phyloP scores from a whole-genome alignment of 805 yeast genomes.

The Sugiyamaella boreocaroliniensis region DNA sequence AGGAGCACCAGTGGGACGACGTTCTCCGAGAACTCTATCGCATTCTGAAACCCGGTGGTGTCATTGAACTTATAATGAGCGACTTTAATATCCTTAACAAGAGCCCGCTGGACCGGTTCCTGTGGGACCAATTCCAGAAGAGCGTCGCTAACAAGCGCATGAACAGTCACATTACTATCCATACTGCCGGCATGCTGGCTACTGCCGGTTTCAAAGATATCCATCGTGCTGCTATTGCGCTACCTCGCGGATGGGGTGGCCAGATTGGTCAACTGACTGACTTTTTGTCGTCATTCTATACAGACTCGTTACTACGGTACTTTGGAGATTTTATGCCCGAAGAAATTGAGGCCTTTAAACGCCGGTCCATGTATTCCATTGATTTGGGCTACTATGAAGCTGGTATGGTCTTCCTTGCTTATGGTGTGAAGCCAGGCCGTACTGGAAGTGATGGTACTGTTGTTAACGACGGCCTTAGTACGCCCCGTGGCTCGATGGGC shows the following conservation, averaged over 20 bases:
- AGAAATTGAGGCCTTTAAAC: slow-evolving; percentile 14
- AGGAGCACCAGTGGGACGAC: slow-evolving; percentile 22
- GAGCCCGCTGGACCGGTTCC: slow-evolving; percentile 10
- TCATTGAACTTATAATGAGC: slow-evolving; percentile 23
- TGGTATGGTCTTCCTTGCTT: slow-evolving; percentile 13
- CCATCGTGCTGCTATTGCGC: slow-evolving; percentile 21
- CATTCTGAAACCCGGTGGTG: slow-evolving; percentile 30
- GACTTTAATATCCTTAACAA: slow-evolving; percentile 22
- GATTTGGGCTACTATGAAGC: slow-evolving; percentile 9
- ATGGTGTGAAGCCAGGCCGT: slow-evolving; percentile 16
- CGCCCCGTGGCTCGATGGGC: background rate
- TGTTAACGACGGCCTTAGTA: background rate
- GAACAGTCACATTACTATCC: slow-evolving; percentile 16
- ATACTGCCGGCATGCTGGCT: slow-evolving; percentile 14
- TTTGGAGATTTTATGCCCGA: slow-evolving; percentile 29
- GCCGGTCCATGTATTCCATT: slow-evolving; percentile 3
- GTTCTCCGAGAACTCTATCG: slow-evolving; percentile 24
- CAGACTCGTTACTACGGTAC: slow-evolving; percentile 26
- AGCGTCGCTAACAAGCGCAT: slow-evolving; percentile 13
- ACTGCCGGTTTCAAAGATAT: slow-evolving; percentile 24
- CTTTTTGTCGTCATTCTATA: slow-evolving; percentile 23
- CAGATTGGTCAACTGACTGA: slow-evolving; percentile 28
- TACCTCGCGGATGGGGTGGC: slow-evolving; percentile 32
- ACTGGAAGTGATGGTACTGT: background rate
- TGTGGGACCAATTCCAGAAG: slow-evolving; percentile 15